These are phyloP conservation scores for Lichtheimia ornata DNA, from an alignment of 371 early-diverging fungal species.

Conservation along the genomic window DNA sequence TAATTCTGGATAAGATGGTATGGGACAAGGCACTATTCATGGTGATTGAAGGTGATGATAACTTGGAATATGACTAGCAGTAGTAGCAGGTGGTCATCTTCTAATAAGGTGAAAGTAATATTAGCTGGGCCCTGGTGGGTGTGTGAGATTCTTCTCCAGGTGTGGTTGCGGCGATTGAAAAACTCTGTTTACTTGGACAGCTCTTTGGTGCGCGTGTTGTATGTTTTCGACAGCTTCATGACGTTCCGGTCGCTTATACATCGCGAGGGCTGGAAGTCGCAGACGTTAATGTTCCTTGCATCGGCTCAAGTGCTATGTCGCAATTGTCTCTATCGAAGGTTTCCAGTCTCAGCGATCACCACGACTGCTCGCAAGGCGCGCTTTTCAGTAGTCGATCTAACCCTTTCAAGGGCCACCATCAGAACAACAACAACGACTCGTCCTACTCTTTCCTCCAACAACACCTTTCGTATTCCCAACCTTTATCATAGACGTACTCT, in stretches of 20 bases:
- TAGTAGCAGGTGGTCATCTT: too few relatives aligned
- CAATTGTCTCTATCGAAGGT: constrained; percentile 33
- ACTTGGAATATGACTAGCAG: too few relatives aligned
- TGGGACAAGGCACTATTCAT: too few relatives aligned
- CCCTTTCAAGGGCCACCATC: not conserved
- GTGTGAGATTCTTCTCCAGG: too few relatives aligned
- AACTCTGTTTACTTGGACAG: constrained; percentile 1
- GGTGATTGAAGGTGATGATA: too few relatives aligned
- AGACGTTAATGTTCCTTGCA: constrained; percentile 24
- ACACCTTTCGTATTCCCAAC: too few relatives aligned
- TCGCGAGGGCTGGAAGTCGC: constrained; percentile 38
- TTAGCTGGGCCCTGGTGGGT: too few relatives aligned
- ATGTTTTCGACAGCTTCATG: constrained; percentile 16
- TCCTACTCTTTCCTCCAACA: not conserved
- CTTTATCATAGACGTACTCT: not conserved
- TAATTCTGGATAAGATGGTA: too few relatives aligned
- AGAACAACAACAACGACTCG: constrained; percentile 7
- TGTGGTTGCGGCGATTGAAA: not conserved
- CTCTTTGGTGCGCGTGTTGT: constrained; percentile 3
- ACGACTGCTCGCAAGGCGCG: not conserved
- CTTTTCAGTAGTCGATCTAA: not conserved
- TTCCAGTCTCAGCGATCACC: constrained; percentile 4
- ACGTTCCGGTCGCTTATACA: constrained; percentile 30
- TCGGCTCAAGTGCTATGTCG: constrained; percentile 28
- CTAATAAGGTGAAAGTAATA: too few relatives aligned